phyloP scores from a whole-genome alignment of 176 grass and related monocot genomes.

The Eragrostis nindensis region DNA sequence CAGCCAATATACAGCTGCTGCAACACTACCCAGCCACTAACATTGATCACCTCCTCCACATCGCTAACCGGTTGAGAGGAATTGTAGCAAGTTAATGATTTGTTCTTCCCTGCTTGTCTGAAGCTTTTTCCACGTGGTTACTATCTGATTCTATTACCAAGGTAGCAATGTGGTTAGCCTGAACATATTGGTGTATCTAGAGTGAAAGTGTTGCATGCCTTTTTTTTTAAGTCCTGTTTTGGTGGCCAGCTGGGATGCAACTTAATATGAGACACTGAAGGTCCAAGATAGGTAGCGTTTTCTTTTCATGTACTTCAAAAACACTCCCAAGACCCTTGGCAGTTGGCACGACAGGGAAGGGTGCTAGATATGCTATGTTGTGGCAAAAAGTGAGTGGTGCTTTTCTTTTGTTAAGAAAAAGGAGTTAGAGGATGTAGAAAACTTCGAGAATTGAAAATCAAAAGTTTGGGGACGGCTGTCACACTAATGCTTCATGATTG shows the following conservation, averaged over 20 bases:
- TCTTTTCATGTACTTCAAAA: slow-evolving; percentile 12
- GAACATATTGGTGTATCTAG: slow-evolving; percentile 4
- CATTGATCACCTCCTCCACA: slow-evolving; percentile 71
- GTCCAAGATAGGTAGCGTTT: neutral
- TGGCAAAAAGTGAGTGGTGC: neutral
- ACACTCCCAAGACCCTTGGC: neutral
- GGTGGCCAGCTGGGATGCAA: neutral
- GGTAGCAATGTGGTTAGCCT: slow-evolving; percentile 7
- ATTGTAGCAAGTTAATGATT: slow-evolving; percentile 42
- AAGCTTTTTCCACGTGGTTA: slow-evolving; percentile 21
- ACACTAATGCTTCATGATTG: too few species aligned
- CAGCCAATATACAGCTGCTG: slow-evolving; percentile 81
- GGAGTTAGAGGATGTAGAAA: neutral
- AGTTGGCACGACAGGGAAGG: neutral
- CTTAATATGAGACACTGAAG: neutral
- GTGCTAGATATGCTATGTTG: neutral
- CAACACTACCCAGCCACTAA: slow-evolving; percentile 84
- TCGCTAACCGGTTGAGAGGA: slow-evolving; percentile 73
- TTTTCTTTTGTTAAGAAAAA: neutral
- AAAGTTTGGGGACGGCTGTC: neutral
- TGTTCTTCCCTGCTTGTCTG: neutral
- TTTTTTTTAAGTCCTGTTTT: neutral
- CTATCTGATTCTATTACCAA: neutral
- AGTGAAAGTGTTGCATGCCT: neutral
- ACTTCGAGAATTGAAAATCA: neutral